Evolutionary conservation across 495 filamentous ascomycete species (phyloP), one percentile per base, ranked within the genome.

Genomic region (Xylaria venustula): DNA sequence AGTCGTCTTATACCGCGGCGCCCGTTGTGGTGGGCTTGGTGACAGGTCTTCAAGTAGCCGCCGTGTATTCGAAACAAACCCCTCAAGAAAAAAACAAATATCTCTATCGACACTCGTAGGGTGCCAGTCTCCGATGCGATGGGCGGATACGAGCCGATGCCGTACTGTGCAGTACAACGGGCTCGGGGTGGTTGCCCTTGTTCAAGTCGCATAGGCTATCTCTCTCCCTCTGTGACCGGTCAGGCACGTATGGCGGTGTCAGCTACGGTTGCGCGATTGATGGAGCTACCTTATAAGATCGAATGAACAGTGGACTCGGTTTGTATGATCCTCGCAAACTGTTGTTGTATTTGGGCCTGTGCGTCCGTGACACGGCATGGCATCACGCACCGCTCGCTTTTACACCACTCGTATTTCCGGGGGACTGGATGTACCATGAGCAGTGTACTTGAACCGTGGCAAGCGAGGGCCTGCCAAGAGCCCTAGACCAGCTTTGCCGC

Each of bases 251-350:
- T 40, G 32, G 25, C 11, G 22, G 20, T 45, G 30, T 54, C 26
- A 40, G 45, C n/a, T 17, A 7, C 20, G 19, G 40, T 15, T 61
- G 30, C 58, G 37, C 58, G 37, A 54, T 40, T 37, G 42, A 32
- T 11, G n/a, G 41, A 40, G 28, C 26, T 26, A 30, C 45, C 30
- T 54, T 37, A 61, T 41, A 26, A 47, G 50, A 41, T 50, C 58
- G 32, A 40, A 47, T 40, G 41, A 36, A 11, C 37, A 48, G 22
- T n/a, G 40, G 52, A 46, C 28, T 34, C 22, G 41, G 58, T 37
- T n/a, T 61, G 50, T 49, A 61, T 44, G 17, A 23, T 45, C 22
- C 50, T 61, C 58, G 50, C 58, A 61, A 61, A 61, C 58, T 61
- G 50, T 53, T 54, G 49, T 60, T 60, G 48, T 45, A 53, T 44